Conservation (phyloP, 75 land plant genomes). For the Chamaecyparis obtusa region DNA sequence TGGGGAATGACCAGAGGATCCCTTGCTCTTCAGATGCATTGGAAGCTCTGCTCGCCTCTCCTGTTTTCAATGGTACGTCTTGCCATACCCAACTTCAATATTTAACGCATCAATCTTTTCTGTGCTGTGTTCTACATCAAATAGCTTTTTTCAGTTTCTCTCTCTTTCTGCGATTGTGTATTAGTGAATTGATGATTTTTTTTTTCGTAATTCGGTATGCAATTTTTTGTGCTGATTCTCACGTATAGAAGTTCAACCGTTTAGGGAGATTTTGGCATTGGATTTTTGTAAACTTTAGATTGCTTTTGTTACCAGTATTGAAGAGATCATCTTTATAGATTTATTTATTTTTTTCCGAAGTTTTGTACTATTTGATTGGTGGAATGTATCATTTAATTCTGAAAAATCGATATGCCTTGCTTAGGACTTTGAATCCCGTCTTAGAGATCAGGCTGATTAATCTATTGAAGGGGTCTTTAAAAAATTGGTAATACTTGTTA, state of each 20-base stretch:
- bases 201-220: not conserved
- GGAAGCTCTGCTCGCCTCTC: conserved; percentile 23
- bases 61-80: conserved; percentile 27
- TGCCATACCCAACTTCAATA: not conserved
- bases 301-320: not conserved
- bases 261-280: not conserved
- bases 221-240: not conserved
- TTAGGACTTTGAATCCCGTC: not conserved
- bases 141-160: not conserved
- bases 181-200: not conserved
- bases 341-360: not conserved
- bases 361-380: not conserved
- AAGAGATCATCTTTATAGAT: not conserved
- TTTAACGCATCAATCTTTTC: not conserved
- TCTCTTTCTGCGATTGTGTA: not conserved
- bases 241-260: too few species aligned
- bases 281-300: not conserved
- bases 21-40: conserved; percentile 18
- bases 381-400: not conserved
- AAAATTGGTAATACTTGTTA: too few species aligned
- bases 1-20: conserved; percentile 20
- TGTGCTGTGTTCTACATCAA: not conserved
- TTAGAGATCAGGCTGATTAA: not conserved
- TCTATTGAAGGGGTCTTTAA: too few species aligned
- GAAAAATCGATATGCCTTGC: not conserved